A percentile compares a stretch with the other conserved stretches of the same genome.
These are phyloP conservation scores for Botrytis porri DNA, from an alignment of 2,329 filamentous ascomycete genomes.

Conservation along the genomic window DNA sequence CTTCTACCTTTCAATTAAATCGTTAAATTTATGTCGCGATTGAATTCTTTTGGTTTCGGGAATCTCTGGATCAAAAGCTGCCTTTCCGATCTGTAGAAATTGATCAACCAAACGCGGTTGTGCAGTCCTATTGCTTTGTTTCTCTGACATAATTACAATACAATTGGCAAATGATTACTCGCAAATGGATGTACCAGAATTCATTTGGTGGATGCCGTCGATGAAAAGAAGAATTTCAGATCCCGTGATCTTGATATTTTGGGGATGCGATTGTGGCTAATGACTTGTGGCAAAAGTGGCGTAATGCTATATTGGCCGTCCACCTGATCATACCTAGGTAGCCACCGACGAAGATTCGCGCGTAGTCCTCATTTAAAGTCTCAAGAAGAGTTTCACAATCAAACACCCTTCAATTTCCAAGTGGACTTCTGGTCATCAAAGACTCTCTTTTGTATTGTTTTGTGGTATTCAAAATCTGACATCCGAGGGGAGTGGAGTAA, in stretches of 20 bases:
- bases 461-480: not conserved
- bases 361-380: not conserved
- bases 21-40: slow-evolving; percentile 12
- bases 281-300: not conserved
- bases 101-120: slow-evolving; percentile 33
- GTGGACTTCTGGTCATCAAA: not conserved
- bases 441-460: not conserved
- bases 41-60: slow-evolving; percentile 23
- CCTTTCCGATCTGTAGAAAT: slow-evolving; percentile 33
- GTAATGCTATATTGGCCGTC: not conserved
- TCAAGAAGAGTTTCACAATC: not conserved
- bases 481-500: not conserved
- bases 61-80: slow-evolving; percentile 34
- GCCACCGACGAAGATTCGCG: not conserved
- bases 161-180: not conserved
- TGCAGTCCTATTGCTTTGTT: slow-evolving; percentile 6
- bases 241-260: not conserved
- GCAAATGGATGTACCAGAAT: not conserved
- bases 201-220: too few species aligned
- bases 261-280: not conserved
- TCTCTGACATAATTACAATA: not conserved
- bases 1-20: slow-evolving; percentile 29
- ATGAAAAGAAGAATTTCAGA: not conserved
- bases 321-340: not conserved
- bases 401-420: not conserved